Base-by-base conservation (phyloP, 2,329 filamentous ascomycete genomes). In the Nemania serpens region DNA sequence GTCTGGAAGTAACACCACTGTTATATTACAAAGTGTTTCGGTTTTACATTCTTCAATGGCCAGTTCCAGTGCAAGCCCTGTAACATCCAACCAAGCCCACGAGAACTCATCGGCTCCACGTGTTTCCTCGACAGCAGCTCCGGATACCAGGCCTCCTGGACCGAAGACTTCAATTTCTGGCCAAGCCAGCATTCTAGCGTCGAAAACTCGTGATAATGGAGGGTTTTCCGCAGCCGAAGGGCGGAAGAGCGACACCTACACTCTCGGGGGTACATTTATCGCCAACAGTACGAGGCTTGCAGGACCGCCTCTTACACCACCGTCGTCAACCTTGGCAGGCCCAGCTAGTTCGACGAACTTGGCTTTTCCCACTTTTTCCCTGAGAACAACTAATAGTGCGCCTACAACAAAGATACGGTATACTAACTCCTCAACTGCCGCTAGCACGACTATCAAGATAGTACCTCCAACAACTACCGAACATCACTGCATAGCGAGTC, bases 401-500 rank as follows among this genome's bases (percentile, higher is more conserved):
- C 56, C 64, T 22, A 56, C 62, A 52, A 48, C 51, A 20, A 45
- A 43, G 29, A 45, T 42, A 12, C 11, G 11, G 22, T 61, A 43
- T 42, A 36, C 42, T 25, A 62, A 55, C 46, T 51, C 55, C 3
- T 55, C 60, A 2, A 50, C 55, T 18, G 54, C 61, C 17, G 34
- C 54, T 25, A 49, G 46, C 42, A 36, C 56, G 43, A 61, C 51
- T n/a, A 43, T 55, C 39, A 61, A 54, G 15, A 47, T 54, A 25
- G 41, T 11, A 18, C 53, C 55, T 36, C 22, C 55, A 42, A 64
- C 56, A 15, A 51, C 64, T 34, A 34, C 60, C 20, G 62, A 63
- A 10, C 65, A 65, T 55, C 63, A 63, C 20, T 73, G 70, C 52
- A 63, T 49, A 12, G 20, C 55, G 13, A 61, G 37, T 39, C 37